Percentiles rank a stretch among this genome's conserved stretches.
These are phyloP conservation scores for Podaxis sp. DNA, from an alignment of 768 basidiomycete genomes.

Conservation along the genomic window DNA sequence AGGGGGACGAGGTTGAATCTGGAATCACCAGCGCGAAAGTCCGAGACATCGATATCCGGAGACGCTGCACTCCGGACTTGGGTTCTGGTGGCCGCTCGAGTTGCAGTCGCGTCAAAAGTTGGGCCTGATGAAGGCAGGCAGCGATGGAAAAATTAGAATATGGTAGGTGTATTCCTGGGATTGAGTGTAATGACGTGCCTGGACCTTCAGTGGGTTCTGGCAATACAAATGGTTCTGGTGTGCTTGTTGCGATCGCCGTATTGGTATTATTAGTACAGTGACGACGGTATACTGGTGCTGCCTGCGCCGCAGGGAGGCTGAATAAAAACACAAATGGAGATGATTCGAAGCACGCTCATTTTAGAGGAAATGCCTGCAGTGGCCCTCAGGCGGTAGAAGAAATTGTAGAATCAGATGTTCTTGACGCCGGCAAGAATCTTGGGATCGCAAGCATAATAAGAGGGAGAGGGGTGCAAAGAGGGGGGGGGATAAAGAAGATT, in stretches of 20 bases:
- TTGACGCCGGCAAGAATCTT: not conserved
- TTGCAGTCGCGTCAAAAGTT: constrained; percentile 25
- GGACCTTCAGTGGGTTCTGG: not conserved
- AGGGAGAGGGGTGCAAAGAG: not conserved
- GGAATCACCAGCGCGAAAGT: constrained; percentile 26
- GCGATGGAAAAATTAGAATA: not conserved
- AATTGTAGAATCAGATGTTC: not conserved
- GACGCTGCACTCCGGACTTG: constrained; percentile 23
- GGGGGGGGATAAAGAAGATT: not conserved
- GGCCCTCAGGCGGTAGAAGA: not conserved
- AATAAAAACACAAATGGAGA: not conserved
- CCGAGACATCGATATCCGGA: constrained; percentile 23
- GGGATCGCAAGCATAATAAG: not conserved
- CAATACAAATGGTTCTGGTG: not conserved
- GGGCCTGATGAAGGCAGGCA: constrained; percentile 15
- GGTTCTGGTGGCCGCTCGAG: constrained; percentile 21
- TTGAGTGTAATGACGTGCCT: not conserved
- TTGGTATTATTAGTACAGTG: not conserved
- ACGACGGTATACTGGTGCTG: not conserved
- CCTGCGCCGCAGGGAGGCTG: not conserved
- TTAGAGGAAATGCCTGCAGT: not conserved
- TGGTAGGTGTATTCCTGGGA: not conserved
- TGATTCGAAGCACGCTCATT: not conserved
- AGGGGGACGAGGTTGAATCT: constrained; percentile 29
- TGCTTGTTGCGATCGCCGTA: not conserved